Evolutionary conservation across 75 land plant genomes (phyloP).

Genomic region (Gnetum montanum): DNA sequence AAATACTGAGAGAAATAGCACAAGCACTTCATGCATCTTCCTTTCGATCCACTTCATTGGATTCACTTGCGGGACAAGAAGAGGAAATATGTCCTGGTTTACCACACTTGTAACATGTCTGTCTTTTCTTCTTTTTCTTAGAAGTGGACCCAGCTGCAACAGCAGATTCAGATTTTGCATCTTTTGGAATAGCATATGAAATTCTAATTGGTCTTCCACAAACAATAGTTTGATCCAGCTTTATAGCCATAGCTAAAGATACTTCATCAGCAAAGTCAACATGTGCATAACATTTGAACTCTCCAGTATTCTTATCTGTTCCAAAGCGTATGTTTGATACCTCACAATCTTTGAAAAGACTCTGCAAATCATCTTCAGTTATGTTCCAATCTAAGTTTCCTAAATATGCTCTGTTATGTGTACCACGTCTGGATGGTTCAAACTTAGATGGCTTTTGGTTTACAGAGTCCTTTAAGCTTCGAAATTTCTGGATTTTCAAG

Average conservation of each 20-base stretch:
- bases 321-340: constrained; percentile 63
- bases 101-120: constrained; percentile 59
- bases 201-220: constrained; percentile 77
- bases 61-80: constrained; percentile 44
- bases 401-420: constrained; percentile 45
- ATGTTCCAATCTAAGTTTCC: constrained; percentile 89
- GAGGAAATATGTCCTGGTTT: constrained; percentile 58
- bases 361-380: constrained; percentile 65
- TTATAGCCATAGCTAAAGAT: constrained; percentile 56
- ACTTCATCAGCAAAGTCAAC: constrained; percentile 71
- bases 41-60: background rate
- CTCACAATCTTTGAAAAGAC: constrained; percentile 51
- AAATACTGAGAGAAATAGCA: no score
- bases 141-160: background rate
- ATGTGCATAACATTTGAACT: constrained; percentile 80
- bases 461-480: constrained; percentile 8
- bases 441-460: constrained; percentile 18
- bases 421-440: constrained; percentile 32
- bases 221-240: constrained; percentile 54
- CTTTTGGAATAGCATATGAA: constrained; percentile 68
- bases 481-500: constrained; percentile 64
- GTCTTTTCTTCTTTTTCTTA: constrained; percentile 32
- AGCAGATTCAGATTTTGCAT: background rate
- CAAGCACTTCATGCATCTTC: no score
- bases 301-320: constrained; percentile 61